These are phyloP conservation scores for Dendrobium nobile DNA, from an alignment of 106 monocot genomes.

Conservation along the genomic window DNA sequence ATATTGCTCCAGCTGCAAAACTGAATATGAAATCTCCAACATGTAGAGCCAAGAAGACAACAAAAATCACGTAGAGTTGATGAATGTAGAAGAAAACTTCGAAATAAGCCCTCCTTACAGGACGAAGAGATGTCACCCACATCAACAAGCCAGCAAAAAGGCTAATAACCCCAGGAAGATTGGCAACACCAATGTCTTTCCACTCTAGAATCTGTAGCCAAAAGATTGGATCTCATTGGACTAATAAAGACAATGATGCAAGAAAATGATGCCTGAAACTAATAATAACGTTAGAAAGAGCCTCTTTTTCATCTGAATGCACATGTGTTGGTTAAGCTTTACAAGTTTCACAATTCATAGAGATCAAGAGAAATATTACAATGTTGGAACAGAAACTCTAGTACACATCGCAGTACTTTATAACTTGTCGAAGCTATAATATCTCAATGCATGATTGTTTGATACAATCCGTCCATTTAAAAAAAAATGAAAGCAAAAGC, in stretches of 20 bases:
- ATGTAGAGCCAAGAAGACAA: conserved; percentile 79
- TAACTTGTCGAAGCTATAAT: no score
- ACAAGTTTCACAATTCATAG: no score
- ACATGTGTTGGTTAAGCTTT: no score
- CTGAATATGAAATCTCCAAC: conserved; percentile 82
- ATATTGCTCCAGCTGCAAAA: conserved; percentile 55
- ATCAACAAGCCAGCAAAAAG: conserved; percentile 73
- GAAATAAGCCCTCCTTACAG: conserved; percentile 21
- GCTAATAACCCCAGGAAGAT: conserved; percentile 73
- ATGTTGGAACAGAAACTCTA: no score
- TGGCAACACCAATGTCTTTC: conserved; percentile 62
- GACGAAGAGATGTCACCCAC: conserved; percentile 82
- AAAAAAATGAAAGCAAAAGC: no score
- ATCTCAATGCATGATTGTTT: no score
- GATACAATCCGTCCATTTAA: no score
- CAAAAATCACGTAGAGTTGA: conserved; percentile 80
- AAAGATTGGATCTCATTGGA: not conserved
- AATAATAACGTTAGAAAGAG: not conserved
- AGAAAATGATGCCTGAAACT: no score
- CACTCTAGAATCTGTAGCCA: conserved; percentile 54
- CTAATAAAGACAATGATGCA: no score
- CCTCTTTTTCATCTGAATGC: not conserved
- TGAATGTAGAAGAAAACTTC: conserved; percentile 71
- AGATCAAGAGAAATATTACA: no score
- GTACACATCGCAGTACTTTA: no score